Conservation (phyloP, 306 rosid genomes). For the Pyrus bretschneideri region DNA sequence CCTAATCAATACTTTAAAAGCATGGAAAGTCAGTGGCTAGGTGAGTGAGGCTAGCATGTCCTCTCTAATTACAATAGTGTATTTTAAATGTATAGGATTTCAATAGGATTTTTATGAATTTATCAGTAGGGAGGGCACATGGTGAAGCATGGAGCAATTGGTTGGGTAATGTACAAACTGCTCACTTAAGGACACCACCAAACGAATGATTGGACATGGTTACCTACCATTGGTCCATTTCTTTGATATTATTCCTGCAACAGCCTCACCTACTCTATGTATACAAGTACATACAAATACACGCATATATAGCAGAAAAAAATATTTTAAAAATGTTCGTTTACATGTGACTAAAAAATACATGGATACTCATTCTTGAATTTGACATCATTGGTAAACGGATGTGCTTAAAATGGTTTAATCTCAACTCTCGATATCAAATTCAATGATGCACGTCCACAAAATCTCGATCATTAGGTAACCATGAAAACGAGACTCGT, state of each 20-base stretch:
- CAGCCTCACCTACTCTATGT: conserved; percentile 16
- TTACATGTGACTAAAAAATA: too few species aligned
- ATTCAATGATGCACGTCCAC: too few species aligned
- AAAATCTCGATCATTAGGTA: too few species aligned
- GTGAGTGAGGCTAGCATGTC: neutral
- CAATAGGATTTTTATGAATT: conserved; percentile 15
- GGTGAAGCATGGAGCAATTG: conserved; percentile 35
- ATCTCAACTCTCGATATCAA: too few species aligned
- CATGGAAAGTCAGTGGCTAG: conserved; percentile 13
- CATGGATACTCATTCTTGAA: too few species aligned
- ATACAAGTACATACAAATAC: too few species aligned
- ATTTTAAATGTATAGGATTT: neutral
- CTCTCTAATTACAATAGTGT: neutral
- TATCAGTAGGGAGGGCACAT: conserved; percentile 46
- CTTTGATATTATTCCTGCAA: conserved; percentile 32
- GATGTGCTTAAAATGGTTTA: too few species aligned
- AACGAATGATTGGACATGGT: conserved; percentile 62
- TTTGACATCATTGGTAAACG: too few species aligned
- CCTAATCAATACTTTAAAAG: neutral
- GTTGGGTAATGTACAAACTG: conserved; percentile 15
- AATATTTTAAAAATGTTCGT: neutral
- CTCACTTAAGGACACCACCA: conserved; percentile 48
- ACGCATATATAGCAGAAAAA: neutral
- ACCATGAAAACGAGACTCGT: too few species aligned
- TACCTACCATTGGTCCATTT: conserved; percentile 15